Conservation (phyloP, 306 rosid genomes). For the Heteromeles arbutifolia region DNA sequence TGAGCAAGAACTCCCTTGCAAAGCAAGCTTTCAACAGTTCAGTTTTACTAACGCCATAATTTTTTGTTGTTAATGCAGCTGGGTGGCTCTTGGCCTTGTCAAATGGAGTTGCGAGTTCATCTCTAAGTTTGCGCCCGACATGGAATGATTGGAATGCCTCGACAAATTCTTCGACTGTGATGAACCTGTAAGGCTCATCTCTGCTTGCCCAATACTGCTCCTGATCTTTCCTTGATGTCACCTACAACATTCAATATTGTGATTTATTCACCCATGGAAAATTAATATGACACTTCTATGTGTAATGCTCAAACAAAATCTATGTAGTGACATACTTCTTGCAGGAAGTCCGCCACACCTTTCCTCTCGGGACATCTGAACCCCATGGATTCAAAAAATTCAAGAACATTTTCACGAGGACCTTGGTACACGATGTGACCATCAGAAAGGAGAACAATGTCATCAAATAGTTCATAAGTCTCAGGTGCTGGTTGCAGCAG, state of each 20-base stretch:
- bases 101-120: conserved; percentile 35
- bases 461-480: conserved; percentile 51
- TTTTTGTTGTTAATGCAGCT: conserved; percentile 34
- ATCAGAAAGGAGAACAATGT: conserved; percentile 44
- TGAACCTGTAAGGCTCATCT: conserved; percentile 38
- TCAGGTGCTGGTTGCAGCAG: conserved; percentile 58
- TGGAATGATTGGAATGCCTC: conserved; percentile 34
- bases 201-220: conserved; percentile 34
- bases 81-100: conserved; percentile 52
- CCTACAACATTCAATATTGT: conserved; percentile 20
- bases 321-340: conserved; percentile 12
- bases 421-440: conserved; percentile 51
- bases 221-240: conserved; percentile 54
- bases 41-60: conserved; percentile 29
- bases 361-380: conserved; percentile 47
- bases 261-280: neutral
- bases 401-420: conserved; percentile 41
- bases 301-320: neutral
- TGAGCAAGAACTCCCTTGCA: conserved; percentile 51
- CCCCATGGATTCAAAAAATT: conserved; percentile 34
- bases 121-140: conserved; percentile 24
- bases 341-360: conserved; percentile 50
- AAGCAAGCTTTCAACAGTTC: conserved; percentile 51
- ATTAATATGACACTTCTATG: neutral
- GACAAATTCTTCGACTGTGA: conserved; percentile 33